Evolutionary conservation across 2,329 filamentous ascomycete species (phyloP).

Genomic region (Neonectria ditissima): DNA sequence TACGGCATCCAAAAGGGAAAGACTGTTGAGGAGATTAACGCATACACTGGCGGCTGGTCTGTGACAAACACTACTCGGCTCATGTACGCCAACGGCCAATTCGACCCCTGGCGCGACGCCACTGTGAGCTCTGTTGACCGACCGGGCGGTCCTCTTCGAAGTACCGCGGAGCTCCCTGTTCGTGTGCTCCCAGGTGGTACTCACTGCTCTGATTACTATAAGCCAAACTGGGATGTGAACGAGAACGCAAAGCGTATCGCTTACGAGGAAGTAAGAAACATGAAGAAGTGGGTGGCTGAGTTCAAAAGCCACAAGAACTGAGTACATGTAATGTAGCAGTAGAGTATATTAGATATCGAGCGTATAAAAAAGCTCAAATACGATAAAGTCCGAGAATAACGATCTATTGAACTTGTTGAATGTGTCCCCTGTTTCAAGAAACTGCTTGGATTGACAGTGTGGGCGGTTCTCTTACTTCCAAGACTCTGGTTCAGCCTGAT

Average conservation of each 20-base stretch:
- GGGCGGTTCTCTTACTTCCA: no score
- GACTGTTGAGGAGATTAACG: slow-evolving; percentile 63
- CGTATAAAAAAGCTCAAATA: no score
- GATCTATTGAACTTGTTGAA: no score
- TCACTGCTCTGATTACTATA: slow-evolving; percentile 62
- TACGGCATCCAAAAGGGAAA: slow-evolving; percentile 60
- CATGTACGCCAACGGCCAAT: slow-evolving; percentile 69
- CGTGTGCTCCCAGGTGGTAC: slow-evolving; percentile 64
- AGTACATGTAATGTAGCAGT: background rate
- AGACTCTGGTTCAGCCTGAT: no score
- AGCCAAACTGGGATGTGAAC: slow-evolving; percentile 58
- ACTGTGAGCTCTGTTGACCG: slow-evolving; percentile 65
- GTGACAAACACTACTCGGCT: slow-evolving; percentile 63
- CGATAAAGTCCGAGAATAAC: no score
- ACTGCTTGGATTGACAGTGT: no score
- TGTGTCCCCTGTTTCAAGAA: no score
- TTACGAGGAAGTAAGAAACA: slow-evolving; percentile 59
- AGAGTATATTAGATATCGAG: background rate
- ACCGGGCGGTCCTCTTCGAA: slow-evolving; percentile 64
- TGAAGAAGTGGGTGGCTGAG: slow-evolving; percentile 66
- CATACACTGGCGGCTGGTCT: slow-evolving; percentile 67
- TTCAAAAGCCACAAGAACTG: slow-evolving; percentile 39
- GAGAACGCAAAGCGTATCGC: slow-evolving; percentile 33
- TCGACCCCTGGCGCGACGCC: slow-evolving; percentile 69
- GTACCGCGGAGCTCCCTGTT: slow-evolving; percentile 61